Conservation (phyloP, 805 yeast genomes). For the Grigorovia humatica region DNA sequence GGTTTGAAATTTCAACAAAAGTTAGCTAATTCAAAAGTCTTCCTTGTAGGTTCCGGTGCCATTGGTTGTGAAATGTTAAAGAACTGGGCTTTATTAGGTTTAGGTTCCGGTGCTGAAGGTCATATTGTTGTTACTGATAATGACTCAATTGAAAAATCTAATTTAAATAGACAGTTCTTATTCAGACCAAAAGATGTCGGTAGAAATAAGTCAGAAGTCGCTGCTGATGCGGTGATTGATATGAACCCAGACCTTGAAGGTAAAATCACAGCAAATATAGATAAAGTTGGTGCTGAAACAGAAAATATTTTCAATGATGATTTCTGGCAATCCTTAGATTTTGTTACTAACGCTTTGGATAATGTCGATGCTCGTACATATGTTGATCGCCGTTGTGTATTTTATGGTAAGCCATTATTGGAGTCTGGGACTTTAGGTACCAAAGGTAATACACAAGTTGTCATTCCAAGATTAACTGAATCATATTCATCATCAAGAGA, state of each 20-base stretch:
- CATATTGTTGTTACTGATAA: conserved; percentile 74
- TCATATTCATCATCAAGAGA: conserved; percentile 94
- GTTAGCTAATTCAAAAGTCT: conserved; percentile 68
- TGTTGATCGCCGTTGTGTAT: conserved; percentile 94
- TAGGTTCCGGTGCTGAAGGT: conserved; percentile 88
- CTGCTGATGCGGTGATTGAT: conserved; percentile 67
- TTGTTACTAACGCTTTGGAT: conserved; percentile 94
- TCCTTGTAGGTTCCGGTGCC: conserved; percentile 95
- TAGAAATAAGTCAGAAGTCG: conserved; percentile 77
- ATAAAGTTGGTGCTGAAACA: conserved; percentile 90
- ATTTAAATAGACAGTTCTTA: conserved; percentile 90
- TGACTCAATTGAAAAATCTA: conserved; percentile 91
- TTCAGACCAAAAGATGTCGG: conserved; percentile 95
- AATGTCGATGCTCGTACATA: conserved; percentile 97
- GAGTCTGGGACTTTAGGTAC: conserved; percentile 98
- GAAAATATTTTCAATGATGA: conserved; percentile 74
- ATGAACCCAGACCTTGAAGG: conserved; percentile 83
- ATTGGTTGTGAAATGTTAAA: conserved; percentile 98
- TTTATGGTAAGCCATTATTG: conserved; percentile 78
- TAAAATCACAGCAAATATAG: conserved; percentile 64
- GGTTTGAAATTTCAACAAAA: conserved; percentile 68
- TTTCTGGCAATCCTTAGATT: conserved; percentile 77
- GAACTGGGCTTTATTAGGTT: conserved; percentile 95
- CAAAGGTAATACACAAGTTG: conserved; percentile 95
- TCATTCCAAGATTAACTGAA: conserved; percentile 88